These are phyloP conservation scores for Coniochaeta sp. DNA, from an alignment of 2,329 filamentous ascomycete species.

Conservation along the genomic window DNA sequence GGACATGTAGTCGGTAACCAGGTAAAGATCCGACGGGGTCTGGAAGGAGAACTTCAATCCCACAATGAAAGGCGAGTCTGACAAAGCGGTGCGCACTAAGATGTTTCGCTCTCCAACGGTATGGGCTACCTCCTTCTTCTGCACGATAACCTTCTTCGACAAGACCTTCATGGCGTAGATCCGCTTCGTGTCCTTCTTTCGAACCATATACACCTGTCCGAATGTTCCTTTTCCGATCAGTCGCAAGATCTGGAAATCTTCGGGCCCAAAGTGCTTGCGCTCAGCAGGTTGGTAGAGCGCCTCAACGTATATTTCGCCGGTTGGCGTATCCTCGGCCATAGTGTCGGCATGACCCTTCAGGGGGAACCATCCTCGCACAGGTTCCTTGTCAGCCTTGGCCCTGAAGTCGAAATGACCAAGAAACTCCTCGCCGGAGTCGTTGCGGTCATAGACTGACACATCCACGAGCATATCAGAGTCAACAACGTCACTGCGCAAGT, in stretches of 20 bases:
- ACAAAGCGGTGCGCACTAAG: constrained; percentile 87
- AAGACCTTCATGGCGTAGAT: constrained; percentile 99
- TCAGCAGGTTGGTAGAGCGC: constrained; percentile 80
- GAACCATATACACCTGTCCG: constrained; percentile 95
- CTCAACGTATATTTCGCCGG: constrained; percentile 85
- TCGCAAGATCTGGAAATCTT: constrained; percentile 92
- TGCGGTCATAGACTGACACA: constrained; percentile 84
- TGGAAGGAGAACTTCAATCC: constrained; percentile 98
- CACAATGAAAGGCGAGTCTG: constrained; percentile 95
- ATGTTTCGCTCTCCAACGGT: constrained; percentile 97
- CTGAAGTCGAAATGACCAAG: constrained; percentile 83
- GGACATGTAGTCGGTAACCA: constrained; percentile 99
- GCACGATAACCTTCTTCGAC: constrained; percentile 98
- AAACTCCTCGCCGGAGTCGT: constrained; percentile 77
- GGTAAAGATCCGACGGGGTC: constrained; percentile 88
- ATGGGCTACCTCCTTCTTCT: constrained; percentile 98
- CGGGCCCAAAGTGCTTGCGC: constrained; percentile 86
- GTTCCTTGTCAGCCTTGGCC: constrained; percentile 57
- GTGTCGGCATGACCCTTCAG: constrained; percentile 70
- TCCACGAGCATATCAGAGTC: constrained; percentile 85
- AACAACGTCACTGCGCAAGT: constrained; percentile 69
- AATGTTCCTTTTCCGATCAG: constrained; percentile 98
- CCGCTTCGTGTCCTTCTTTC: constrained; percentile 90
- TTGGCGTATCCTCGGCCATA: constrained; percentile 60
- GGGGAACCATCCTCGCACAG: constrained; percentile 78